Base-by-base conservation (phyloP, 331 rosid genomes). In the Malus hybrid region DNA sequence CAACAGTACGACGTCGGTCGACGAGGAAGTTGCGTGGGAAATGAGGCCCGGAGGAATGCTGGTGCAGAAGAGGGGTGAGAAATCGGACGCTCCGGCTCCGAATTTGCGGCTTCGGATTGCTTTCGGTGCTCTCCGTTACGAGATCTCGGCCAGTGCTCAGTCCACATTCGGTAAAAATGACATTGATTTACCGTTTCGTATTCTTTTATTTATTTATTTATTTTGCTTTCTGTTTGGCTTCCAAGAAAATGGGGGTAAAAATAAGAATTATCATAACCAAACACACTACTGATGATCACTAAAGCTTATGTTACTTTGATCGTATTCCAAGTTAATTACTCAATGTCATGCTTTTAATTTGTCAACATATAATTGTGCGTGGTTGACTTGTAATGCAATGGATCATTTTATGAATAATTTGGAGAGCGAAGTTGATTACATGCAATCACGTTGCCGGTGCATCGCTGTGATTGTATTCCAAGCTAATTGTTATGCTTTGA, bases 11-110 rank as follows among this genome's bases (percentile, higher is more conserved):
- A 28, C 48, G 5, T 29, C 80, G 19, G 73, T 59, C 57, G 86
- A 83, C 9, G 82, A 86, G 56, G 81, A 72, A 7, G 22, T 66
- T 2, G 82, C 84, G 76, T 93, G 98, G 96, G 97, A 91, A 80
- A 88, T 84, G 93, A 73, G 98, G 48, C 97, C 98, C 0, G 93
- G 98, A 29, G 98, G 97, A 78, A 91, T 93, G 97, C 22, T 93
- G 71, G 98, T 93, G 1, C 97, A 93, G 84, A 88, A 83, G 67
- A 80, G 91, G 24, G 70, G 7, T 33, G 82, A 27, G 1, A 67
- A 74, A 44, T 15, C 78, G 22, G 85, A 86, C 5, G 67, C 74
- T 60, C 66, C 76, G 20, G 39, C 73, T 0, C 80, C 83, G 10
- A 83, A 64, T 72, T 66, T 89, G 13, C 81, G 83, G 68, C 88